Evolutionary conservation across 2,329 filamentous ascomycete genomes (phyloP).

Genomic region (Cladosporium halotolerans): DNA sequence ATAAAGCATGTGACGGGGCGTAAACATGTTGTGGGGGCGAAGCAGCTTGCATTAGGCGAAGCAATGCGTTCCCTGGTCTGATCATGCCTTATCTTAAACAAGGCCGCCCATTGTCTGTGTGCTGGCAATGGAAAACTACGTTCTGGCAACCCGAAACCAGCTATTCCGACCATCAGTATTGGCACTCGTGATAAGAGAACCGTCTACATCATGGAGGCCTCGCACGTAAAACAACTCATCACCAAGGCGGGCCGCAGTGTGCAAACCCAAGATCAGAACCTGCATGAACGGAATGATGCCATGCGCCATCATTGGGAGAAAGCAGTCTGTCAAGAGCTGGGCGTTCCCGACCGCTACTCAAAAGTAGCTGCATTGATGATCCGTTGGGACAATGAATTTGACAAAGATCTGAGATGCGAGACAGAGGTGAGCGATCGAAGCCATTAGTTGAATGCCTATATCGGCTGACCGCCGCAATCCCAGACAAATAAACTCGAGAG

Average conservation of each 20-base stretch:
- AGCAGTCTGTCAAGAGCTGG: conserved; percentile 3
- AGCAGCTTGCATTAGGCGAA: neutral
- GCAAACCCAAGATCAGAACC: neutral
- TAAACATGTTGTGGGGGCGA: neutral
- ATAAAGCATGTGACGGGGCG: too few relatives aligned
- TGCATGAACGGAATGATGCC: neutral
- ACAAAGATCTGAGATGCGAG: conserved; percentile 29
- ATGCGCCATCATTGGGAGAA: neutral
- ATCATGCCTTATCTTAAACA: too few relatives aligned
- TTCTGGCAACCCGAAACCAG: too few relatives aligned
- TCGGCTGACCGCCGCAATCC: neutral
- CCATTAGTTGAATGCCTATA: neutral
- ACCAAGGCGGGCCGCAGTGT: too few relatives aligned
- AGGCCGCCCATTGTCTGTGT: too few relatives aligned
- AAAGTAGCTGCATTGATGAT: conserved; percentile 33
- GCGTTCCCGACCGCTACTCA: conserved; percentile 28
- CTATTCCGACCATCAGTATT: too few relatives aligned
- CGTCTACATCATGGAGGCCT: too few relatives aligned
- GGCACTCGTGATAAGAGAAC: too few relatives aligned
- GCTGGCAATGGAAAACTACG: too few relatives aligned
- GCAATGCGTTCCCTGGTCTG: neutral
- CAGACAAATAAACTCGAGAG: neutral
- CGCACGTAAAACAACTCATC: too few relatives aligned
- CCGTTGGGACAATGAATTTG: conserved; percentile 31
- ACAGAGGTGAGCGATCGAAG: conserved; percentile 23